phyloP scores from a whole-genome alignment of 2,329 filamentous ascomycete genomes.

The Cadophora gregata region DNA sequence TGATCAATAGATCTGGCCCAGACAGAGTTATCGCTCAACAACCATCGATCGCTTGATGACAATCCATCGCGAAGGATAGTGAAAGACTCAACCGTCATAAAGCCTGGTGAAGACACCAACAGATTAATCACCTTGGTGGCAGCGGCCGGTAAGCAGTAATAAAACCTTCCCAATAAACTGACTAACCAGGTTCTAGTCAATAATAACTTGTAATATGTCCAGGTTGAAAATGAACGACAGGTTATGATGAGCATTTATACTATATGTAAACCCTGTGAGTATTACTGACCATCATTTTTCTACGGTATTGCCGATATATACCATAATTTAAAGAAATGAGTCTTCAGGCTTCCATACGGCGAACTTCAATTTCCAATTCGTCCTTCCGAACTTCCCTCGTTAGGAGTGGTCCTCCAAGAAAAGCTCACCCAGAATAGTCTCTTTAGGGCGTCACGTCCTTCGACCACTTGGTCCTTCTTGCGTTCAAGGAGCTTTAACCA shows the following conservation, averaged over 20 bases:
- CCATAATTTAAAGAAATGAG: background rate
- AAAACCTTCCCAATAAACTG: background rate
- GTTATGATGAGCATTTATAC: no score
- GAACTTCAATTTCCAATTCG: background rate
- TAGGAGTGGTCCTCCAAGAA: background rate
- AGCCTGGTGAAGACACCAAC: background rate
- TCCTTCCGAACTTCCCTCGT: background rate
- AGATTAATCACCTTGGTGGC: background rate
- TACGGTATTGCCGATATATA: background rate
- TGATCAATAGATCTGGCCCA: background rate
- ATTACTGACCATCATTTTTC: no score
- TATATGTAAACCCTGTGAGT: no score
- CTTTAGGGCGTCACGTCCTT: background rate
- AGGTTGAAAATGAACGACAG: no score
- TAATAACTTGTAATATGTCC: background rate
- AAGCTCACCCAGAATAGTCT: background rate
- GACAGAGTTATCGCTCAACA: background rate
- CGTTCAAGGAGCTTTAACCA: conserved; percentile 7
- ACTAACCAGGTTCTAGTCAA: background rate
- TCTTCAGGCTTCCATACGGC: background rate
- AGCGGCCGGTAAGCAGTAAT: background rate
- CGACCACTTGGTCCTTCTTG: background rate
- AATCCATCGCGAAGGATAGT: background rate
- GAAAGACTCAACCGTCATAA: background rate
- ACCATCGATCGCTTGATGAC: background rate